Conservation (phyloP, 1,284 basidiomycete genomes). For the Sanghuangporus weigelae region DNA sequence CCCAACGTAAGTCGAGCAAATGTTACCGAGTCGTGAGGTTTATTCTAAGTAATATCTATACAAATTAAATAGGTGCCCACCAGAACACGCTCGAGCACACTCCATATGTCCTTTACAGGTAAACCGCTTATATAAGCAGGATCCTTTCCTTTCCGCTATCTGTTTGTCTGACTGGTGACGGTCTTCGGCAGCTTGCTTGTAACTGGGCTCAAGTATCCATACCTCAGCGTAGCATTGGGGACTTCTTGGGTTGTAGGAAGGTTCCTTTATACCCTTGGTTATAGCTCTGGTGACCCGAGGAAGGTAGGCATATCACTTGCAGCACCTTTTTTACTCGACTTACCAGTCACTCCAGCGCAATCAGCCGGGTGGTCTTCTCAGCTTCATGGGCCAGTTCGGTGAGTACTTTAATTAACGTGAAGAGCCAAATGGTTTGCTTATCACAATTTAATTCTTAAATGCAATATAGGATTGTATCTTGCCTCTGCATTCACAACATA, state of each 20-base stretch:
- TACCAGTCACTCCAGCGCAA: conserved; percentile 20
- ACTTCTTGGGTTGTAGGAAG: conserved; percentile 51
- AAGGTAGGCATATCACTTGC: conserved; percentile 25
- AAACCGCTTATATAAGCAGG: conserved; percentile 21
- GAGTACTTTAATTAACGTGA: background rate
- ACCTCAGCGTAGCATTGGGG: conserved; percentile 47
- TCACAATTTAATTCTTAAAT: conserved; percentile 8
- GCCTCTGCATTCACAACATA: conserved; percentile 15
- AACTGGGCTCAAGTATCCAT: conserved; percentile 51
- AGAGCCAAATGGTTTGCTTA: no score
- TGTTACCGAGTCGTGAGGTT: background rate
- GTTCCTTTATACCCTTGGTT: conserved; percentile 57
- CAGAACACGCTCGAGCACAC: conserved; percentile 67
- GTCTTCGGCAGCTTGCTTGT: conserved; percentile 44
- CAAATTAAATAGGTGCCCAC: conserved; percentile 47
- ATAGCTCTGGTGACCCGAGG: conserved; percentile 43
- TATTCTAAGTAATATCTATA: conserved; percentile 1
- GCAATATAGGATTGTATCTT: conserved; percentile 13
- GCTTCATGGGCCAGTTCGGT: conserved; percentile 20
- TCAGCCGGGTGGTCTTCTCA: conserved; percentile 14
- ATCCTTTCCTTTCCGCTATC: conserved; percentile 3
- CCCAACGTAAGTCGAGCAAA: conserved; percentile 43
- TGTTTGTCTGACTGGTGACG: no score
- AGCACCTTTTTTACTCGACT: background rate
- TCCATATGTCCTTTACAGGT: conserved; percentile 42